Conservation (phyloP, 805 yeast species). For the Kluyveromyces nonfermentans region DNA sequence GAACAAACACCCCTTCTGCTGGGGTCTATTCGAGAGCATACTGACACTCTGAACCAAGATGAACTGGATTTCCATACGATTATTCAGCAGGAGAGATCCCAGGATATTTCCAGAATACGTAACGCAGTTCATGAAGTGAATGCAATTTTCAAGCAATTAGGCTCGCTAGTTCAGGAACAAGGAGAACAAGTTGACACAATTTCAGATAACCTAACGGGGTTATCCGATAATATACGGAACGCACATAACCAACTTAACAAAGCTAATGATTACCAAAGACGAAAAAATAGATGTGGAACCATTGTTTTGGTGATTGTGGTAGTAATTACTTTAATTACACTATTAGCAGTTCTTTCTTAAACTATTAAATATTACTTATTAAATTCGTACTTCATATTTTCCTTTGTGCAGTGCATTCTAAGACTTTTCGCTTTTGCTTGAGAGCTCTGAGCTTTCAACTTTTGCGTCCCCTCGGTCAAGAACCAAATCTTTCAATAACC, state of each 20-base stretch:
- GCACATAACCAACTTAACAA: conserved; percentile 62
- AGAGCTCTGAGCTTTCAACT: conserved; percentile 42
- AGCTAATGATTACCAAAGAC: conserved; percentile 68
- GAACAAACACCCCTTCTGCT: conserved; percentile 14
- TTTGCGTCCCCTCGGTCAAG: conserved; percentile 63
- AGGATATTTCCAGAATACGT: conserved; percentile 62
- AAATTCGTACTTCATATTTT: neutral
- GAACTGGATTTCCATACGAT: conserved; percentile 56
- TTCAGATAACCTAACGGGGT: conserved; percentile 63
- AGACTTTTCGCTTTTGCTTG: conserved; percentile 28
- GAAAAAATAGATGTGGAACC: conserved; percentile 66
- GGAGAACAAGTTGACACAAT: conserved; percentile 78
- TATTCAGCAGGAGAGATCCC: conserved; percentile 61
- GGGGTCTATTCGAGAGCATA: conserved; percentile 26
- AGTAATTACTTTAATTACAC: conserved; percentile 47
- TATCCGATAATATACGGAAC: conserved; percentile 54
- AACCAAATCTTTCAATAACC: conserved; percentile 71
- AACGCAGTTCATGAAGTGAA: conserved; percentile 80
- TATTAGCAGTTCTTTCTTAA: conserved; percentile 38
- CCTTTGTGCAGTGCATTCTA: neutral
- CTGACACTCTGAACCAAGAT: conserved; percentile 31
- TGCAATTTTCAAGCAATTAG: conserved; percentile 73
- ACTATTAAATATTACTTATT: neutral
- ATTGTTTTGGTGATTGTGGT: conserved; percentile 49
- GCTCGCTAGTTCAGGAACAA: conserved; percentile 70